phyloP scores from a whole-genome alignment of 2,329 filamentous ascomycete species.

The Sporothrix variecibatus region DNA sequence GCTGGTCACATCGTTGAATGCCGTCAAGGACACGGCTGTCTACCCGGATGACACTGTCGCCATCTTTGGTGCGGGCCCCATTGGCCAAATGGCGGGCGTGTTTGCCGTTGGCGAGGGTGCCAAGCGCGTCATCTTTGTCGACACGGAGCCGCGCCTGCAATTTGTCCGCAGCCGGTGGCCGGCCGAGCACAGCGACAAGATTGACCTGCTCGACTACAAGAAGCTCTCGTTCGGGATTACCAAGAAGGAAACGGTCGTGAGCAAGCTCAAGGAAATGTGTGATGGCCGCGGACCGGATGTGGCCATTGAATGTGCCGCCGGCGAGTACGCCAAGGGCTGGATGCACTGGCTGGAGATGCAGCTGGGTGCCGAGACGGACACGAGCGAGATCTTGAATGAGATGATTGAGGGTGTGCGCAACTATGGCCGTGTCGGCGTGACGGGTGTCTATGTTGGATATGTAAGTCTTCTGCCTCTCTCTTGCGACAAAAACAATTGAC shows the following conservation, averaged over 20 bases:
- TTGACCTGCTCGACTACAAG: conserved; percentile 71
- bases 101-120: conserved; percentile 77
- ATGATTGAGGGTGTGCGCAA: conserved; percentile 74
- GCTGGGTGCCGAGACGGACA: conserved; percentile 77
- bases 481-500: neutral
- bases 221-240: conserved; percentile 59
- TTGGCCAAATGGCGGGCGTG: conserved; percentile 79
- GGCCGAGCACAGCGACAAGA: conserved; percentile 49
- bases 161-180: conserved; percentile 66
- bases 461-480: conserved; percentile 41
- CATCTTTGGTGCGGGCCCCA: conserved; percentile 82
- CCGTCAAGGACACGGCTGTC: conserved; percentile 81
- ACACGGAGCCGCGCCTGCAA: conserved; percentile 69
- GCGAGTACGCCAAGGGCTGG: conserved; percentile 64
- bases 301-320: conserved; percentile 65
- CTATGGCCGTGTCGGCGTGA: conserved; percentile 74
- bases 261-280: conserved; percentile 71
- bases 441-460: conserved; percentile 67
- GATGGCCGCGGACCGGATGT: conserved; percentile 74
- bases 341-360: conserved; percentile 59
- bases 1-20: conserved; percentile 75
- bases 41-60: conserved; percentile 75
- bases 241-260: conserved; percentile 64
- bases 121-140: conserved; percentile 74
- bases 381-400: conserved; percentile 77